Base-by-base conservation (phyloP, 2,329 filamentous ascomycete species). In the Cladosporium sp. region DNA sequence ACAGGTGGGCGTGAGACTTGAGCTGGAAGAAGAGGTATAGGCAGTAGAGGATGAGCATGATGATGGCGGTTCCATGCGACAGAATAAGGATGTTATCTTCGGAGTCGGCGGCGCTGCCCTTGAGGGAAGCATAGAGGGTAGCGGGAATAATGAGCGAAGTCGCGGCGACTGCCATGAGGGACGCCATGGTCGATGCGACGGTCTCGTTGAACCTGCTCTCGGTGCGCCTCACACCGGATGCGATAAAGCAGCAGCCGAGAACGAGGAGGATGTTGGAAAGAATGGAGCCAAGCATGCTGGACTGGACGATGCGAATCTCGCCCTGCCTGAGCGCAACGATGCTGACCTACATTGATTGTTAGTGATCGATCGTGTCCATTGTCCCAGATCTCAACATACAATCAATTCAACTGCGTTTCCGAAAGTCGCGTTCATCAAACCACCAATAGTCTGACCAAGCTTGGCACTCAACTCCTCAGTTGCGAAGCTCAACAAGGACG, bases 241-340 rank as follows among this genome's bases (percentile, higher is more conserved):
- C 78, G 65, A 84, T 78, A 78, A 85, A 85, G 73, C 83, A 85
- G 78, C 82, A 84, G 44, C 83, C 83, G 24, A 85, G 79, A 44
- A 85, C 94, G 26, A 98, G 87, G 8, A 98, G 85, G 70, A 97
- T 89, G 79, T 98, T 98, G 70, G 94, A 97, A 47, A 98, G 84
- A 72, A 98, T 96, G 74, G 92, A 96, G 58, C 95, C 94, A 38
- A 98, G 88, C 93, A 98, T 98, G 70, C 92, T 96, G 24, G 94
- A 91, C 81, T 98, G 95, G n/a, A 98, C 94, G 70, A 98, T 93
- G 73, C 94, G 89, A 75, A 97, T 96, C 80, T 98, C 91, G 69
- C 88, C 88, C 72, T 95, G 88, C 71, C 84, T 87, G 55, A 99
- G 85, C 21, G 95, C 95, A 70, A 98, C 90, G 72, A 98, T 94